Base-by-base conservation (phyloP, 2,329 filamentous ascomycete species). In the Fusarium austroafricanum region DNA sequence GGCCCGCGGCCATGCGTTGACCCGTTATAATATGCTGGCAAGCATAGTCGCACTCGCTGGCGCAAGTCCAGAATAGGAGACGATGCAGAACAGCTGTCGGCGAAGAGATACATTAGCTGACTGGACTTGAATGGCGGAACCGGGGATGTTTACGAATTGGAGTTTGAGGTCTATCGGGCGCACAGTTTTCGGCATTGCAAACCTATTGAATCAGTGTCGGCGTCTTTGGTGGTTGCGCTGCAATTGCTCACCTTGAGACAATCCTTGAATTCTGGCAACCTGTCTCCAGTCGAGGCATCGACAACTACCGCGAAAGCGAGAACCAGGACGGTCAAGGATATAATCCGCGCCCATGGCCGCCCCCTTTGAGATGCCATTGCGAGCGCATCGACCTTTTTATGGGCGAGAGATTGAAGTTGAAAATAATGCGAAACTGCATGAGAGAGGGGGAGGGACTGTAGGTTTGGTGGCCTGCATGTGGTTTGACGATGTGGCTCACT, bases 21-120 rank as follows among this genome's bases (percentile, higher is more conserved):
- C 87, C 81, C 57, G 96, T 98, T 62, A 96, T 86, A 78, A 97
- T 91, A 84, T 97, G 95, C 79, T 99, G 96, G 84, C 96, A 99
- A 64, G 92, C 91, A 83, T 99, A 97, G 84, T 99, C 94, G 88
- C 96, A 99, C 86, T 99, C 95, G 76, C 92, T 86, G 65, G 92
- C 88, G 82, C 96, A 99, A 77, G 89, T 89, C 96, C 96, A 99
- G 78, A 97, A 83, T 75, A 98, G 89, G 71, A 98, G 85, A 65
- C 92, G 92, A 77, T 91, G 94, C 80, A 92, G 88, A 72, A 97
- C 78, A 67, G 96, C 94, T 97, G 76, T 54, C 44, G 57, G 39
- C 40, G 37, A 37, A 46, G 56, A 71, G 35, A 72, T 70, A 50
- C 46, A 50, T 75, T 57, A 66, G 61, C 52, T 31, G 29, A 23